Evolutionary conservation across 2,329 filamentous ascomycete species (phyloP).

Genomic region (Cercospora canescens): DNA sequence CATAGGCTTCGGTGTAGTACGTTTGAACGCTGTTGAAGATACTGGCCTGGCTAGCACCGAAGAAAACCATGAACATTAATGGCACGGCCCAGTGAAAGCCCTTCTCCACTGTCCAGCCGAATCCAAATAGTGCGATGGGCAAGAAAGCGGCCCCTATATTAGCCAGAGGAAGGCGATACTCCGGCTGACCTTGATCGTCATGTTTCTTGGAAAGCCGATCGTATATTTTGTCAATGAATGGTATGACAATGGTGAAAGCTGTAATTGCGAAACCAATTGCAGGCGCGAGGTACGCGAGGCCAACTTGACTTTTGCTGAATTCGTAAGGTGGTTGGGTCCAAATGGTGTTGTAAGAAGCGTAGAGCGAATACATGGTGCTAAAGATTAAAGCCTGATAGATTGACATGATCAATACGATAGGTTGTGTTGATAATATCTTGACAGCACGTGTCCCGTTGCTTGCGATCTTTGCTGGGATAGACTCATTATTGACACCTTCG

Average conservation of each 20-base stretch:
- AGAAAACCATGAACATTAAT: constrained; percentile 45
- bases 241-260: constrained; percentile 44
- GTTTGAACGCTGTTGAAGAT: constrained; percentile 56
- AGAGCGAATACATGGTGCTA: constrained; percentile 47
- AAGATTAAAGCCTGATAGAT: constrained; percentile 48
- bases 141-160: constrained; percentile 47
- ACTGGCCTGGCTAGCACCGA: constrained; percentile 54
- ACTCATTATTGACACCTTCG: constrained; percentile 43
- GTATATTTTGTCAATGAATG: constrained; percentile 48
- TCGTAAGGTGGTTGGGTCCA: constrained; percentile 36
- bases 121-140: constrained; percentile 45
- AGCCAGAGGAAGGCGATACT: constrained; percentile 46
- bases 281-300: constrained; percentile 44
- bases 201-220: constrained; percentile 43
- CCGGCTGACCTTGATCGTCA: constrained; percentile 41
- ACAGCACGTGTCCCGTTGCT: constrained; percentile 43
- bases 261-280: constrained; percentile 44
- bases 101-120: constrained; percentile 45
- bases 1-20: constrained; percentile 54
- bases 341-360: constrained; percentile 35
- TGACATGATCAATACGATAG: constrained; percentile 47
- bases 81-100: constrained; percentile 43
- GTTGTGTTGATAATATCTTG: constrained; percentile 42
- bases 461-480: constrained; percentile 36
- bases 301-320: constrained; percentile 45